phyloP scores from a whole-genome alignment of 2,329 filamentous ascomycete species.

The Parastagonospora avenae region DNA sequence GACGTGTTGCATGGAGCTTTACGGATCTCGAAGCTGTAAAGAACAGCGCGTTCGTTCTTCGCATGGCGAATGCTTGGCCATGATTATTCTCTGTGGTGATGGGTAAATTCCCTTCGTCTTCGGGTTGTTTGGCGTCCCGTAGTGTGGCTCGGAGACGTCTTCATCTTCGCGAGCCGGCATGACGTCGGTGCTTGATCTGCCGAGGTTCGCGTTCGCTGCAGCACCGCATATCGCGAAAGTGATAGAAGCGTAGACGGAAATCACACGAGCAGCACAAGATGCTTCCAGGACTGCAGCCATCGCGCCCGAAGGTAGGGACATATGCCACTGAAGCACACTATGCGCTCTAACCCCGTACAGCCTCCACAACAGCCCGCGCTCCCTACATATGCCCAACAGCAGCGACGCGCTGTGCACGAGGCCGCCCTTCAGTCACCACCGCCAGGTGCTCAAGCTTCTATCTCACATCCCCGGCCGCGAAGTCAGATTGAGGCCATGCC shows the following conservation, averaged over 20 bases:
- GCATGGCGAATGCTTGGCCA: slow-evolving; percentile 31
- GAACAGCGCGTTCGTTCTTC: slow-evolving; percentile 33
- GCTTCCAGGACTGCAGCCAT: slow-evolving; percentile 48
- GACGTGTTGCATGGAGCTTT: slow-evolving; percentile 20
- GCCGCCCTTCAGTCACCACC: slow-evolving; percentile 10
- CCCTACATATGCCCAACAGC: slow-evolving; percentile 30
- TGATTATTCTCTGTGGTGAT: slow-evolving; percentile 1
- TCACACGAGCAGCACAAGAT: slow-evolving; percentile 27
- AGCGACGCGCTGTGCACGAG: slow-evolving; percentile 28
- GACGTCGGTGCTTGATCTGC: slow-evolving; percentile 28
- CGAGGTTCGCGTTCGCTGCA: slow-evolving; percentile 24
- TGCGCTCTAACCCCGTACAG: slow-evolving; percentile 10
- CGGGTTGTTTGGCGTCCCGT: slow-evolving; percentile 11
- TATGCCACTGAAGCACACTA: too few relatives aligned
- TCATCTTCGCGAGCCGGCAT: slow-evolving; percentile 27
- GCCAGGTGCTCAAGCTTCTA: background rate
- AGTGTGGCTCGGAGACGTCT: slow-evolving; percentile 21
- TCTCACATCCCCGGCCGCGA: slow-evolving; percentile 29
- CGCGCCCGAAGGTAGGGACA: slow-evolving; percentile 45
- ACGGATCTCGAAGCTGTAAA: slow-evolving; percentile 35
- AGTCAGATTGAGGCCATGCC: slow-evolving; percentile 59
- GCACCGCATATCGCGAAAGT: slow-evolving; percentile 6
- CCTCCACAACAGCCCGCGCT: slow-evolving; percentile 27
- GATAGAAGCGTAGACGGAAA: slow-evolving; percentile 10
- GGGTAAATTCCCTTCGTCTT: slow-evolving; percentile 5